Evolutionary conservation across 805 yeast genomes (phyloP).

Genomic region (Saccharomycopsis capsularis): DNA sequence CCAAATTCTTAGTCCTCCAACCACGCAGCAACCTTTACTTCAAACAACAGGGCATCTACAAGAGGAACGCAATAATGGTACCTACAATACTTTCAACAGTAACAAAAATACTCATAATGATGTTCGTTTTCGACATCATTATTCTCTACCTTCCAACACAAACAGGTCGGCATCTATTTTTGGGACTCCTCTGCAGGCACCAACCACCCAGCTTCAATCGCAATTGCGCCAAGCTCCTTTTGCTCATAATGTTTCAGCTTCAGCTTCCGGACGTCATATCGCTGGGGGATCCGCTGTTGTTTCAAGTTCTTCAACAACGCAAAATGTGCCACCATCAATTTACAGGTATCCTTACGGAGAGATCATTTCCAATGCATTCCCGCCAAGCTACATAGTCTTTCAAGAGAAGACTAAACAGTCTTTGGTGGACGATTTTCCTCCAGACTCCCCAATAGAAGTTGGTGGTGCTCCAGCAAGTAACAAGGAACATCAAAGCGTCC

Average conservation of each 20-base stretch:
- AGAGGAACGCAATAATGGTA: not conserved
- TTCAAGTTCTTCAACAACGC: not conserved
- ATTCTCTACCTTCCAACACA: not conserved
- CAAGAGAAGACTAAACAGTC: slow-evolving; percentile 2
- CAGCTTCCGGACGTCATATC: too few relatives aligned
- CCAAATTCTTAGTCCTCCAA: not conserved
- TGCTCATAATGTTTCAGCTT: too few relatives aligned
- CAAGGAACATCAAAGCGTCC: too few relatives aligned
- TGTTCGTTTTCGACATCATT: too few relatives aligned
- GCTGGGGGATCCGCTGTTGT: too few relatives aligned
- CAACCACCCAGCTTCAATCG: not conserved
- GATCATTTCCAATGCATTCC: slow-evolving; percentile 9
- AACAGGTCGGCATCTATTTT: not conserved
- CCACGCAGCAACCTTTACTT: not conserved
- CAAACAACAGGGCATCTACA: not conserved
- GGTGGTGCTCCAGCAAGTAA: too few relatives aligned
- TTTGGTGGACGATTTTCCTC: slow-evolving; percentile 8
- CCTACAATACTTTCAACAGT: not conserved
- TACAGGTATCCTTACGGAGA: slow-evolving; percentile 16
- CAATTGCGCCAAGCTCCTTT: not conserved
- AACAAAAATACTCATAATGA: too few relatives aligned
- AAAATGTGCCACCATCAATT: not conserved
- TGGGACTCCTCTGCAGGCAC: not conserved
- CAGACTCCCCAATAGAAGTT: not conserved
- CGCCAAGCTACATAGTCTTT: slow-evolving; percentile 11